These are phyloP conservation scores for Omphalotus guepiniiformis DNA, from an alignment of 768 basidiomycete genomes.

Conservation along the genomic window DNA sequence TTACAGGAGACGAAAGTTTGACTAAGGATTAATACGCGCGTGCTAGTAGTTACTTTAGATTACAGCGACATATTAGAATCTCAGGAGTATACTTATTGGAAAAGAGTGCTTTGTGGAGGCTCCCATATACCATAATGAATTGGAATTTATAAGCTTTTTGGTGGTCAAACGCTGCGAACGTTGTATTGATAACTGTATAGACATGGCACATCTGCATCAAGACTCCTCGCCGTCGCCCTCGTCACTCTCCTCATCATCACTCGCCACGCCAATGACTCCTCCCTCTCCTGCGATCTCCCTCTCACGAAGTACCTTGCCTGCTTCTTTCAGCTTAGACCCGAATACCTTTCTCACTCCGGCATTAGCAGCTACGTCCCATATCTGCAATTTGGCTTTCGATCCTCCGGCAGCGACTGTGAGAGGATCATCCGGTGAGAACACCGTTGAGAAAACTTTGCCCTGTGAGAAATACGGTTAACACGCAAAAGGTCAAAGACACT, in stretches of 20 bases:
- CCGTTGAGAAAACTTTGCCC: constrained; percentile 95
- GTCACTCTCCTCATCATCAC: constrained; percentile 67
- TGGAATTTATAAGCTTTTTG: too few relatives aligned
- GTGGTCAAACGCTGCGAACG: too few relatives aligned
- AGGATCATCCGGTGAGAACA: constrained; percentile 92
- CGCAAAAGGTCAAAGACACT: background rate
- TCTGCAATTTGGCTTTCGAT: constrained; percentile 87
- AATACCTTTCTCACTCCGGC: constrained; percentile 81
- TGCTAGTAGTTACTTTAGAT: too few relatives aligned
- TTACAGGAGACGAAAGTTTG: constrained; percentile 62
- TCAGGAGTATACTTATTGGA: too few relatives aligned
- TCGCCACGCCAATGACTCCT: constrained; percentile 65
- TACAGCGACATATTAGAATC: too few relatives aligned
- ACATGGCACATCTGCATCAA: too few relatives aligned
- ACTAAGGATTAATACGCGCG: too few relatives aligned
- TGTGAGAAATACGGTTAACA: constrained; percentile 24
- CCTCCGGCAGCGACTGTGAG: constrained; percentile 93
- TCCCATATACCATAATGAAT: too few relatives aligned
- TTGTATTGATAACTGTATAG: too few relatives aligned
- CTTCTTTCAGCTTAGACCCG: constrained; percentile 67
- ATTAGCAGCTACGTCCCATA: constrained; percentile 93
- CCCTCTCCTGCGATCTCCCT: constrained; percentile 46
- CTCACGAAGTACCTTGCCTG: constrained; percentile 66
- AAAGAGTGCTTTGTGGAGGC: too few relatives aligned
- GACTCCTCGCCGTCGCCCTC: constrained; percentile 33